phyloP scores from a whole-genome alignment of 208 protist genomes.

The Trypanosoma cruzi region DNA sequence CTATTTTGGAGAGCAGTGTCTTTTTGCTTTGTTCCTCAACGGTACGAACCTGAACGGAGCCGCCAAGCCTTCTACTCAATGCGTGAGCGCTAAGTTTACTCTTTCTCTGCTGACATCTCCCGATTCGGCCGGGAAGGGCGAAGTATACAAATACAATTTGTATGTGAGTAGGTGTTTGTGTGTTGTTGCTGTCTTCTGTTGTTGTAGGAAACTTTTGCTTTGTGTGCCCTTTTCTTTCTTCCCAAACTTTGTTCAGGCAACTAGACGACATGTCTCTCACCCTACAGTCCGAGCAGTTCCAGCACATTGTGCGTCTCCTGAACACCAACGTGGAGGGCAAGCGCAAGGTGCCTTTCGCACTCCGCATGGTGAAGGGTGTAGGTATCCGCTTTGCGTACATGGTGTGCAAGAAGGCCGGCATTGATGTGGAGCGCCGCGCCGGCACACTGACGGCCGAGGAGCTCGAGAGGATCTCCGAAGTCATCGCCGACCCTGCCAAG shows the following conservation, averaged over 20 bases:
- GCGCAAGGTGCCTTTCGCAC: constrained; percentile 97
- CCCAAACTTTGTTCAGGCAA: constrained; percentile 4
- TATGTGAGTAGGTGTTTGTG: too few species aligned
- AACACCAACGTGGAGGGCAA: constrained; percentile 99
- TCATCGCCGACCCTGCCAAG: constrained; percentile 98
- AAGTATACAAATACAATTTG: too few species aligned
- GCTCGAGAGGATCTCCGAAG: constrained; percentile 97
- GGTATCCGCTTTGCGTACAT: constrained; percentile 99
- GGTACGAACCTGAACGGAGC: constrained; percentile 17
- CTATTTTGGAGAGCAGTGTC: constrained; percentile 34
- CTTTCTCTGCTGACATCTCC: constrained; percentile 7
- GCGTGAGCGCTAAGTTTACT: constrained; percentile 15
- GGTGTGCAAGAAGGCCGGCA: constrained; percentile 98
- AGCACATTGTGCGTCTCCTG: constrained; percentile 99
- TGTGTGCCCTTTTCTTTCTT: constrained; percentile 17
- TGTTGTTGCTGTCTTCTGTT: too few species aligned
- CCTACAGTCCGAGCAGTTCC: constrained; percentile 94
- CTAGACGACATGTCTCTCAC: constrained; percentile 51
- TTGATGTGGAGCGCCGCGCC: constrained; percentile 97
- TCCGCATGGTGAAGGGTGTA: constrained; percentile 99
- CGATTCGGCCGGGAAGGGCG: not conserved
- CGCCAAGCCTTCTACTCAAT: constrained; percentile 21
- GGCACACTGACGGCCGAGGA: constrained; percentile 93
- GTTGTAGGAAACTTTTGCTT: too few species aligned
- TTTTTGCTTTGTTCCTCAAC: constrained; percentile 16